Evolutionary conservation across 768 basidiomycete species (phyloP).

Genomic region (Termitomyces sp.): DNA sequence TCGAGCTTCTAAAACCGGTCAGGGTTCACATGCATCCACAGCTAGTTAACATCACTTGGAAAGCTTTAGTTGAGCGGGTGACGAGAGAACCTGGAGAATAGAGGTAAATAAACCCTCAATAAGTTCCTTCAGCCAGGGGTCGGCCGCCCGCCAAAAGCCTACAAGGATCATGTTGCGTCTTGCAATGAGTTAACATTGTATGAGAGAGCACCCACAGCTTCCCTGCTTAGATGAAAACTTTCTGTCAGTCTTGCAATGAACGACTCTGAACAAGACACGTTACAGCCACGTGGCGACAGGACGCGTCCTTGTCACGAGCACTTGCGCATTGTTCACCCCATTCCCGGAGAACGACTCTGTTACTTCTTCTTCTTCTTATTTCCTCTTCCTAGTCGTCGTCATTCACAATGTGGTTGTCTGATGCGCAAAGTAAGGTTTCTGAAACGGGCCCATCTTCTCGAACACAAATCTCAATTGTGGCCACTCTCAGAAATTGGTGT

Average conservation of each 20-base stretch:
- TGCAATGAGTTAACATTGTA: no score
- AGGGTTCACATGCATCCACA: background rate
- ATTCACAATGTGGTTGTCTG: slow-evolving; percentile 56
- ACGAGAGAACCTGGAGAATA: background rate
- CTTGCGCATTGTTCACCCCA: slow-evolving; percentile 2
- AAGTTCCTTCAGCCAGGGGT: background rate
- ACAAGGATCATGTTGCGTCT: background rate
- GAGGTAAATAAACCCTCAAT: background rate
- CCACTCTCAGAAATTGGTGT: slow-evolving; percentile 80
- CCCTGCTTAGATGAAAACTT: background rate
- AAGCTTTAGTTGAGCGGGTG: background rate
- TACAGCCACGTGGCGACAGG: slow-evolving; percentile 11
- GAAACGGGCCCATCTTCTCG: background rate
- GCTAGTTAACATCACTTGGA: background rate
- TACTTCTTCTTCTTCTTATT: background rate
- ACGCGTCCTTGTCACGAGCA: slow-evolving; percentile 16
- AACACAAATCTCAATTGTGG: slow-evolving; percentile 2
- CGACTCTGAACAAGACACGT: no score
- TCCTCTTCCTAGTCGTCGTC: slow-evolving; percentile 1
- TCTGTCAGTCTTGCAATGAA: background rate
- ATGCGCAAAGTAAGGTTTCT: slow-evolving; percentile 51
- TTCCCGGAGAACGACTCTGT: slow-evolving; percentile 5
- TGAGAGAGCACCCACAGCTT: background rate
- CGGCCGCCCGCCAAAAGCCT: background rate
- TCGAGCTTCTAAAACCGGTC: background rate